These are phyloP conservation scores for Chenopodium album DNA, from an alignment of 148 eudicot species.

Conservation along the genomic window DNA sequence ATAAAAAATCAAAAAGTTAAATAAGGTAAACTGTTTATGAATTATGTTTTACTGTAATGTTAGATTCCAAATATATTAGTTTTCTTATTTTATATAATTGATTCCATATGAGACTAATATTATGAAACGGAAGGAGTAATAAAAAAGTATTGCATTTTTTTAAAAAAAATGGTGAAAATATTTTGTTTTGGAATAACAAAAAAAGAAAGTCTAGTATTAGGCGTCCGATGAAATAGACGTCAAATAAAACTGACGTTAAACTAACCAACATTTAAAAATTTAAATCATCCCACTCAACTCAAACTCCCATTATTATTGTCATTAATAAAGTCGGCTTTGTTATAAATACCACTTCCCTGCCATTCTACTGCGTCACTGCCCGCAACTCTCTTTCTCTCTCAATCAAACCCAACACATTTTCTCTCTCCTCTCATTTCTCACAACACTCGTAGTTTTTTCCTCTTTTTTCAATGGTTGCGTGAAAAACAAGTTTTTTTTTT, in stretches of 20 bases:
- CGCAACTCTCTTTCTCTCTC: slow-evolving; percentile 4
- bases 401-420: neutral
- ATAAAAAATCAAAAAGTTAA: too few species aligned
- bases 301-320: neutral
- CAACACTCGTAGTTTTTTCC: too few species aligned
- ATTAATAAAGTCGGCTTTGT: slow-evolving; percentile 9
- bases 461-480: slow-evolving; percentile 2
- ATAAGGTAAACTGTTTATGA: too few species aligned
- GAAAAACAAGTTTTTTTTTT: neutral
- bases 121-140: too few species aligned
- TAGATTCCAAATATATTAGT: too few species aligned
- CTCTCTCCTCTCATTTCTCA: slow-evolving; percentile 2
- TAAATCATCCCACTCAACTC: neutral
- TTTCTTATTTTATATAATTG: too few species aligned
- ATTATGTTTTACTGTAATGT: too few species aligned
- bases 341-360: slow-evolving; percentile 13
- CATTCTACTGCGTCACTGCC: slow-evolving; percentile 7
- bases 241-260: slow-evolving; percentile 18
- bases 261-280: slow-evolving; percentile 20
- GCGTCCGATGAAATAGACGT: neutral
- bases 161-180: too few species aligned
- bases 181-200: neutral
- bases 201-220: neutral
- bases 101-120: too few species aligned
- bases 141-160: too few species aligned